A percentile compares a stretch with the other conserved stretches of the same genome.
These are phyloP conservation scores for Colletotrichum costaricense DNA, from an alignment of 2,329 filamentous ascomycete species.

Conservation along the genomic window DNA sequence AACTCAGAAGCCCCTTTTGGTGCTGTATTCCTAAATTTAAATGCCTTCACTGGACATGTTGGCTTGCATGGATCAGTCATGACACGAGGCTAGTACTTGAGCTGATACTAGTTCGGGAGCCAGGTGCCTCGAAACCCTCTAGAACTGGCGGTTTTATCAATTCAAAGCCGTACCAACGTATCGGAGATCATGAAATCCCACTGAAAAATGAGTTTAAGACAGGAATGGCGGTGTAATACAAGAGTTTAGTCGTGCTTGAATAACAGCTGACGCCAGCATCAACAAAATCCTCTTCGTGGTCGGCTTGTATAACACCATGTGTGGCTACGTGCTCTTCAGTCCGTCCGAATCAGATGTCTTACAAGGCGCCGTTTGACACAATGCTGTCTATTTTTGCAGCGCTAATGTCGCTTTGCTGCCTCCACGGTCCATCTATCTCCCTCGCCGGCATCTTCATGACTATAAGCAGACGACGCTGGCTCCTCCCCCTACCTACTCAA, in stretches of 20 bases:
- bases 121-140: not conserved
- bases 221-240: not conserved
- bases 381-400: not conserved
- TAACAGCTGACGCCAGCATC: not conserved
- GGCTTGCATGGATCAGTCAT: not conserved
- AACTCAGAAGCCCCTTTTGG: too few relatives aligned
- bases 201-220: not conserved
- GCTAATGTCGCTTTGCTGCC: too few relatives aligned
- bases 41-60: too few relatives aligned
- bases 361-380: not conserved
- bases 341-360: not conserved
- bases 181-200: fast-evolving
- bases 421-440: not conserved
- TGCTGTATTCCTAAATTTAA: too few relatives aligned
- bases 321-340: not conserved
- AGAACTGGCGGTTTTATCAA: not conserved
- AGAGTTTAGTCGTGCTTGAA: too few relatives aligned
- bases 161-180: not conserved
- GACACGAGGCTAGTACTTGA: not conserved
- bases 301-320: not conserved
- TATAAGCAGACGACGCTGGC: not conserved
- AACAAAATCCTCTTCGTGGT: not conserved
- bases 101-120: not conserved
- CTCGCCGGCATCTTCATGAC: not conserved
- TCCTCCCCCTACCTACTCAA: not conserved